A percentile compares a stretch with the other conserved stretches of the same genome.
These are phyloP conservation scores for Coemansia sp. DNA, from an alignment of 192 early-diverging fungal genomes.

Conservation along the genomic window DNA sequence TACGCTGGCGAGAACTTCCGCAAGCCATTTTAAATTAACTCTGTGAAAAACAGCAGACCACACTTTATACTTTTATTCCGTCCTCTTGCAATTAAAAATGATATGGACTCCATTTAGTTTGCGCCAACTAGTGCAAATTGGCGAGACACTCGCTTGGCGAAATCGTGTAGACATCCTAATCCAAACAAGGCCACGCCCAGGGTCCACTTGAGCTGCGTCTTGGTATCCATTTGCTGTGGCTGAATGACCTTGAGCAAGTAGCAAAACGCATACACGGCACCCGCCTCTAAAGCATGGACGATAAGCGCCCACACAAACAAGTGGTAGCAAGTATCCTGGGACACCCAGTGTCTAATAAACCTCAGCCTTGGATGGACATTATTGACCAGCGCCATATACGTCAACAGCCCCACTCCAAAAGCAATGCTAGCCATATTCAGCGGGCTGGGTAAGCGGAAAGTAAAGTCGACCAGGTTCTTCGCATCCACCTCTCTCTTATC, in stretches of 20 bases:
- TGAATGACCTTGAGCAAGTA: slow-evolving; percentile 50
- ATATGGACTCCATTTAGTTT: slow-evolving; percentile 10
- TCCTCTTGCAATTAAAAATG: background rate
- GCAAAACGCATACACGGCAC: slow-evolving; percentile 25
- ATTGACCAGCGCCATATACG: slow-evolving; percentile 15
- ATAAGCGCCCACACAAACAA: slow-evolving; percentile 15
- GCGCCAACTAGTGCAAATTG: slow-evolving; percentile 39
- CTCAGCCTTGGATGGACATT: slow-evolving; percentile 22
- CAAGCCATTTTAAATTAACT: slow-evolving; percentile 56
- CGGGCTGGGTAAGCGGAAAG: slow-evolving; percentile 15
- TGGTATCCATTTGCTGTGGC: slow-evolving; percentile 41
- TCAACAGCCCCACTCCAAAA: slow-evolving; percentile 1
- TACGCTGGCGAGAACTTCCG: slow-evolving; percentile 96
- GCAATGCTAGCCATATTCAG: slow-evolving; percentile 15
- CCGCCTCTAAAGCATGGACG: slow-evolving; percentile 27
- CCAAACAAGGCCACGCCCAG: slow-evolving; percentile 39
- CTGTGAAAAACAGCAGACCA: too few relatives aligned
- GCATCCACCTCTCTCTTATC: slow-evolving; percentile 25
- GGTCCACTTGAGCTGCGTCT: slow-evolving; percentile 45
- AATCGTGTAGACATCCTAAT: slow-evolving; percentile 29
- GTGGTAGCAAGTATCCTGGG: slow-evolving; percentile 26
- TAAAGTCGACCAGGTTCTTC: slow-evolving; percentile 29
- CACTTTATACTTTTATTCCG: background rate
- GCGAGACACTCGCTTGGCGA: slow-evolving; percentile 20
- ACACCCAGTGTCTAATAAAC: slow-evolving; percentile 17